Base-by-base conservation (phyloP, 345 rosid genomes). In the Erodium maritimum region DNA sequence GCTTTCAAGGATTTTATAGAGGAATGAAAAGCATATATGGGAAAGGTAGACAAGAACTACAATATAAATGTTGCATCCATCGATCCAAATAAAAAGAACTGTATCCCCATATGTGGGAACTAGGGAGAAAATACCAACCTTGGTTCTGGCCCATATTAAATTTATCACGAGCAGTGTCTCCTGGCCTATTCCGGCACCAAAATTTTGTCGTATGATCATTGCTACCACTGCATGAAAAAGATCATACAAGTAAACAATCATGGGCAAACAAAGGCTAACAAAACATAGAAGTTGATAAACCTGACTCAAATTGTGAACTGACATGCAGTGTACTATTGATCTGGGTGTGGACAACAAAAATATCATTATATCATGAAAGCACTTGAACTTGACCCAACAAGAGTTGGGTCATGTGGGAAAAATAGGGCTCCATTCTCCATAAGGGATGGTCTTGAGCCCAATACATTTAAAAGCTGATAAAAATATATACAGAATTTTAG, bases 161-260 rank as follows among this genome's bases (percentile, higher is more conserved):
- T 76, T 73, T 91, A 80, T 89, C 96, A 54, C 91, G 89, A 67
- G 85, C 88, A 56, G 91, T 79, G 70, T 87, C 97, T 33, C 85
- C 99, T 21, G 99, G 97, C 63, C 99, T 80, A 75, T 88, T 86
- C 83, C 98, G 80, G 85, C 91, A 84, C 98, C 98, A 91, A 71
- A 91, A 91, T 80, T 86, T 91, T 59, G 98, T 91, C 1, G 94
- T 80, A 72, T 84, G 86, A 69, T 93, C 99, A 67, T 83, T 79
- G 88, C 99, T 87, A 66, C 99, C 99, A 65, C 99, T 93, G 90
- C 84, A 83, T 59, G 68, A 71, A 60, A 60, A 70, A 61, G 2
- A 19, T 22, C 54, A 53, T 55, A 73, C 64, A 69, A 23, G 61
- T 29, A 48, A 48, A 61, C n/a, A 25, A 67, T 58, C 25, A 42